Conservation (phyloP, 257 asterid genomes). For the Nicotiana benthamiana region DNA sequence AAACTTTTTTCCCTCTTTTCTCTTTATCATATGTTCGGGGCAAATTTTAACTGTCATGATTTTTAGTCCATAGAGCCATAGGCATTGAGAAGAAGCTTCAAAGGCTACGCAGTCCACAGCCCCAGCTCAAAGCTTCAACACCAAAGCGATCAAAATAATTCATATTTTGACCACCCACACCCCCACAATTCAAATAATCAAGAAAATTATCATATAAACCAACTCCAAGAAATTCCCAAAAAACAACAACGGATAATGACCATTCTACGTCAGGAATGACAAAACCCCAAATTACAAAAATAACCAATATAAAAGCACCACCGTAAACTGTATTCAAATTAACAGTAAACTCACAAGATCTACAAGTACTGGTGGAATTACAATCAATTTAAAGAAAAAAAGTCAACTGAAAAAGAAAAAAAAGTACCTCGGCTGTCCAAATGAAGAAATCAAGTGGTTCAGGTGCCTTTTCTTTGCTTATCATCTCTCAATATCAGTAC, state of each 20-base stretch:
- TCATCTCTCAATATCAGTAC: slow-evolving; percentile 1
- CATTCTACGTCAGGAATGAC: neutral
- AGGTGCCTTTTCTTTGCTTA: neutral
- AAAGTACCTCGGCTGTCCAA: neutral
- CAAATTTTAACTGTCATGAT: neutral
- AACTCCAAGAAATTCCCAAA: neutral
- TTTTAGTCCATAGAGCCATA: neutral
- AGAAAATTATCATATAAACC: neutral
- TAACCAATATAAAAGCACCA: neutral
- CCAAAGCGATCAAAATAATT: neutral
- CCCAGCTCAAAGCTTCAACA: neutral
- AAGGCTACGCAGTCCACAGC: neutral
- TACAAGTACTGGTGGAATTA: neutral
- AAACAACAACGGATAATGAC: neutral
- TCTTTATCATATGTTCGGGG: no score
- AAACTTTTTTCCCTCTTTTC: no score
- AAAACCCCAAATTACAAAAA: neutral
- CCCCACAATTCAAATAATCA: neutral
- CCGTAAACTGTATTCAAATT: neutral
- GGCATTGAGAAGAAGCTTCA: neutral
- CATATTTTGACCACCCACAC: neutral
- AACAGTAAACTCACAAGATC: neutral
- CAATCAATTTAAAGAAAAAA: neutral
- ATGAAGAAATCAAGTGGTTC: slow-evolving; percentile 8
- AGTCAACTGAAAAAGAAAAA: neutral